A percentile compares a stretch with the other conserved stretches of the same genome.
phyloP scores from a whole-genome alignment of 805 yeast genomes.

The Blastobotrys parvus region DNA sequence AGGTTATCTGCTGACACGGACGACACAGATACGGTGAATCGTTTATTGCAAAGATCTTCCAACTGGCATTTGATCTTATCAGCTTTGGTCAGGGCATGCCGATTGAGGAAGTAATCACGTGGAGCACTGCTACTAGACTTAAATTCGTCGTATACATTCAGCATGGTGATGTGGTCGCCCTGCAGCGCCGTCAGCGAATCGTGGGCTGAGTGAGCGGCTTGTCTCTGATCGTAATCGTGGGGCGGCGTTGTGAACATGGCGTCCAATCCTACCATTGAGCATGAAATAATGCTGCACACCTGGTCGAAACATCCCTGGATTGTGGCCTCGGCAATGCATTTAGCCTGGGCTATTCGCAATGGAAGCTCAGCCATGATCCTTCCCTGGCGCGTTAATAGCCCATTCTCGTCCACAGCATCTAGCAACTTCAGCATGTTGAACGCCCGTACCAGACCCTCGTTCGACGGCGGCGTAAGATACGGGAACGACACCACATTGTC shows the following conservation, averaged over 20 bases:
- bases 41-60: conserved; percentile 11
- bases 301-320: conserved; percentile 58
- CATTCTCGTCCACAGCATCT: conserved; percentile 65
- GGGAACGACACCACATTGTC: conserved; percentile 54
- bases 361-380: conserved; percentile 60
- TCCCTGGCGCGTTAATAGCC: conserved; percentile 56
- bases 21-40: background rate
- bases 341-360: conserved; percentile 62
- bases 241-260: conserved; percentile 37
- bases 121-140: background rate
- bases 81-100: background rate
- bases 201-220: conserved; percentile 45
- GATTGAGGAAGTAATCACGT: background rate
- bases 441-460: conserved; percentile 55
- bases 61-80: background rate
- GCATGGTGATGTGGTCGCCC: conserved; percentile 72
- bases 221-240: conserved; percentile 50
- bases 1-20: background rate
- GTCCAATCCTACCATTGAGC: conserved; percentile 54
- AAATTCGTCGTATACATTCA: conserved; percentile 48
- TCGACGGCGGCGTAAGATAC: conserved; percentile 69
- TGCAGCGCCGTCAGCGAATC: background rate
- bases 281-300: conserved; percentile 60
- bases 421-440: conserved; percentile 68
- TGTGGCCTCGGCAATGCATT: conserved; percentile 49